Percentiles rank a stretch among this genome's conserved stretches.
These are phyloP conservation scores for Chytriomyces sp. DNA, from an alignment of 192 early-diverging fungal genomes.

Conservation along the genomic window DNA sequence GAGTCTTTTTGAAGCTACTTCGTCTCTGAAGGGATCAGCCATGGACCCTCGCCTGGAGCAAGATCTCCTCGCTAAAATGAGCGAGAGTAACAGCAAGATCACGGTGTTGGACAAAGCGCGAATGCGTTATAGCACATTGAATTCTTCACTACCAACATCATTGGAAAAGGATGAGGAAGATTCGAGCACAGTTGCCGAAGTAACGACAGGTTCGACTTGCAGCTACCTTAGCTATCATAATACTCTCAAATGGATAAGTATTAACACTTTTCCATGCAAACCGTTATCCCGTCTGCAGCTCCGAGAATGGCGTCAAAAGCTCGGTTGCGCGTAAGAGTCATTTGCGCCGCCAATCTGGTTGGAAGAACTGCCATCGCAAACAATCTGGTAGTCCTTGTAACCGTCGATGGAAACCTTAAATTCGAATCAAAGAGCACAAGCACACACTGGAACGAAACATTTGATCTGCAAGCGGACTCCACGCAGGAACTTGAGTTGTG, in stretches of 20 bases:
- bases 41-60: conserved; percentile 17
- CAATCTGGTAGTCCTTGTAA: not conserved
- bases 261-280: too few species aligned
- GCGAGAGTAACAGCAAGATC: conserved; percentile 44
- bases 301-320: not conserved
- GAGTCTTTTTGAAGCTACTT: conserved; percentile 56
- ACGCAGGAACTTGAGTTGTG: not conserved
- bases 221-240: too few species aligned
- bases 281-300: too few species aligned
- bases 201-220: too few species aligned
- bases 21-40: not conserved
- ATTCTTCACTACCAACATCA: too few species aligned
- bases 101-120: conserved; percentile 54
- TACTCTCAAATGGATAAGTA: too few species aligned
- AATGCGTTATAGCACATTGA: conserved; percentile 74
- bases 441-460: not conserved
- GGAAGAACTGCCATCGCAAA: not conserved
- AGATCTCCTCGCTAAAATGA: conserved; percentile 45
- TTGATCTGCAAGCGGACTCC: not conserved
- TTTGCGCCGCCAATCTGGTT: not conserved
- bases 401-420: not conserved
- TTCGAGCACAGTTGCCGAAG: too few species aligned
- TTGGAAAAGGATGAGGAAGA: too few species aligned
- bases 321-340: not conserved
- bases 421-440: not conserved